A percentile compares a stretch with the other conserved stretches of the same genome.
These are phyloP conservation scores for Aspergillus eucalypticola DNA, from an alignment of 2,329 filamentous ascomycete species.

Conservation along the genomic window DNA sequence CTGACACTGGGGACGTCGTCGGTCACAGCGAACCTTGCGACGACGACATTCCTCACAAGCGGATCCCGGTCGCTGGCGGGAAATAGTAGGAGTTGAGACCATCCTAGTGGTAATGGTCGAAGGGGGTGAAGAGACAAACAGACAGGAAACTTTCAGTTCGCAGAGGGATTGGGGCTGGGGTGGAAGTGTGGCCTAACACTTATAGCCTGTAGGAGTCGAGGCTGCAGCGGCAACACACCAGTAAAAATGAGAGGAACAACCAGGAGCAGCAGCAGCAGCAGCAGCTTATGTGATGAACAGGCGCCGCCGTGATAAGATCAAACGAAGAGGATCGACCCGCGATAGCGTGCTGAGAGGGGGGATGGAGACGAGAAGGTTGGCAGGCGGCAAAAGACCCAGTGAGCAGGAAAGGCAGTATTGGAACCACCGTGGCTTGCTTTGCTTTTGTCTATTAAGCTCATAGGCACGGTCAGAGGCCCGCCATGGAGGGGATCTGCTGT, in stretches of 20 bases:
- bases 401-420: neutral
- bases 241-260: no score
- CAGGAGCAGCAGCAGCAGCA: no score
- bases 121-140: neutral
- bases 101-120: constrained; percentile 3
- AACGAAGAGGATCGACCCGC: neutral
- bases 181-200: neutral
- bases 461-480: neutral
- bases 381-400: neutral
- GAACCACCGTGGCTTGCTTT: neutral
- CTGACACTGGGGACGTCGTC: constrained; percentile 28
- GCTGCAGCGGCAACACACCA: no score
- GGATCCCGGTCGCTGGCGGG: constrained; percentile 29
- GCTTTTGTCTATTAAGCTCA: constrained; percentile 15
- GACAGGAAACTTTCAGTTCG: neutral
- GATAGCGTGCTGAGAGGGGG: neutral
- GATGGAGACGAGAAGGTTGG: neutral
- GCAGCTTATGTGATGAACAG: neutral
- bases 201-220: neutral
- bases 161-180: neutral
- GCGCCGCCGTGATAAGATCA: neutral
- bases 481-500: neutral
- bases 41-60: constrained; percentile 35
- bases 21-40: constrained; percentile 32
- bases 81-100: constrained; percentile 16